A percentile compares a stretch with the other conserved stretches of the same genome.
These are phyloP conservation scores for Candida fluviatilis DNA, from an alignment of 805 yeast species.

Conservation along the genomic window DNA sequence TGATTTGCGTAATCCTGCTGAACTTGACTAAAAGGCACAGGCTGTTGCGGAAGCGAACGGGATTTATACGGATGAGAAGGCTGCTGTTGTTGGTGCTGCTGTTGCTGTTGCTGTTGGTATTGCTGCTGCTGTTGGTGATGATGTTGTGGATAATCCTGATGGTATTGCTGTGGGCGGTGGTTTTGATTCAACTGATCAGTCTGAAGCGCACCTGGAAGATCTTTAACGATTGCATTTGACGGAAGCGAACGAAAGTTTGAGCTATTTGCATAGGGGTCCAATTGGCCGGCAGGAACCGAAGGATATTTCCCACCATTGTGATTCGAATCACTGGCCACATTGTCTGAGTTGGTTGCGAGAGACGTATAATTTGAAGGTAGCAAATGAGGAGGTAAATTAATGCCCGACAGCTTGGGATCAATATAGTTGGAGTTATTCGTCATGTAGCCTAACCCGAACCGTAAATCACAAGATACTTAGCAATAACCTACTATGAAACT, in stretches of 20 bases:
- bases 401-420: conserved; percentile 4
- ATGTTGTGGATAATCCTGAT: conserved; percentile 11
- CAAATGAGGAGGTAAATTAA: conserved; percentile 21
- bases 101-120: conserved; percentile 7
- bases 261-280: not conserved
- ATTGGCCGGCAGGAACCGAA: not conserved
- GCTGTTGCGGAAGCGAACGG: conserved; percentile 4
- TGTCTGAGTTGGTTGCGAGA: conserved; percentile 6
- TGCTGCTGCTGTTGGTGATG: conserved; percentile 7
- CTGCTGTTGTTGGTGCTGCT: conserved; percentile 7
- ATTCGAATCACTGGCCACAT: not conserved
- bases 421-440: not conserved
- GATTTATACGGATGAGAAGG: conserved; percentile 1
- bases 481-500: too few relatives aligned
- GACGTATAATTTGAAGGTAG: conserved; percentile 16
- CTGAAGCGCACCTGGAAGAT: not conserved
- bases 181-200: conserved; percentile 9
- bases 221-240: not conserved
- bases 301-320: not conserved
- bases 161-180: conserved; percentile 13
- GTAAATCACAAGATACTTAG: not conserved
- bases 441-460: not conserved
- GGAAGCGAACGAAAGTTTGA: not conserved
- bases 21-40: not conserved
- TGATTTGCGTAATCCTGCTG: conserved; percentile 4